Evolutionary conservation across 352 stramenopile species (phyloP).

Genomic region (Phytophthora aleatoria): DNA sequence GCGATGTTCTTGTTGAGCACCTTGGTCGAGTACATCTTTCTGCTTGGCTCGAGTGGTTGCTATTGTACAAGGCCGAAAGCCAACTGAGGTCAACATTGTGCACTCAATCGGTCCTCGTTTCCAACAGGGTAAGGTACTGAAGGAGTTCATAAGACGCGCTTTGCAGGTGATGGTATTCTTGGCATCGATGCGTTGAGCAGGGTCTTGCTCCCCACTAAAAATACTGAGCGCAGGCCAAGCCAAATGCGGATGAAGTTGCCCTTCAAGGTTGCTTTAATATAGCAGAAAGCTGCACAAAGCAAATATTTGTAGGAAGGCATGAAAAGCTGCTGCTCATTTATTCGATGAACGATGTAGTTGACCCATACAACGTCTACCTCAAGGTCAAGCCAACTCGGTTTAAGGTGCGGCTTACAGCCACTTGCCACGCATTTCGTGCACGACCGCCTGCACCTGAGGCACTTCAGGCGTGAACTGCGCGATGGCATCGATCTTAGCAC

Average conservation of each 20-base stretch:
- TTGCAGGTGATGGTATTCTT: slow-evolving; percentile 23
- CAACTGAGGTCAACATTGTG: slow-evolving; percentile 16
- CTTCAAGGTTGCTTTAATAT: no score
- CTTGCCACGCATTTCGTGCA: slow-evolving; percentile 33
- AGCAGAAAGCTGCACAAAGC: no score
- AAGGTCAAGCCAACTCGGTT: no score
- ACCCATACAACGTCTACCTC: no score
- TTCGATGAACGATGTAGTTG: no score
- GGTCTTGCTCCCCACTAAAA: slow-evolving; percentile 9
- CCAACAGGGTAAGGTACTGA: slow-evolving; percentile 18
- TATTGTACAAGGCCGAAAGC: slow-evolving; percentile 10
- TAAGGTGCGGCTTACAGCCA: slow-evolving; percentile 28
- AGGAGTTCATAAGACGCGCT: slow-evolving; percentile 3
- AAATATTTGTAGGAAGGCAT: no score
- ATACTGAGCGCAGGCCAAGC: background rate
- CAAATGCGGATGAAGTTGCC: no score
- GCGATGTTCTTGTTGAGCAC: slow-evolving; percentile 85
- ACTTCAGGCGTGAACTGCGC: slow-evolving; percentile 46
- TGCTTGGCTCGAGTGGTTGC: slow-evolving; percentile 3
- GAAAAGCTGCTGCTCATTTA: no score
- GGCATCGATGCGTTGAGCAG: background rate
- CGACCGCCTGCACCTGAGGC: slow-evolving; percentile 19
- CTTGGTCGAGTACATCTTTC: slow-evolving; percentile 77
- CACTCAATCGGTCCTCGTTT: background rate
- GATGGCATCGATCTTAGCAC: slow-evolving; percentile 66